Base-by-base conservation (phyloP, 257 asterid genomes). In the Solanum gracilifrons region DNA sequence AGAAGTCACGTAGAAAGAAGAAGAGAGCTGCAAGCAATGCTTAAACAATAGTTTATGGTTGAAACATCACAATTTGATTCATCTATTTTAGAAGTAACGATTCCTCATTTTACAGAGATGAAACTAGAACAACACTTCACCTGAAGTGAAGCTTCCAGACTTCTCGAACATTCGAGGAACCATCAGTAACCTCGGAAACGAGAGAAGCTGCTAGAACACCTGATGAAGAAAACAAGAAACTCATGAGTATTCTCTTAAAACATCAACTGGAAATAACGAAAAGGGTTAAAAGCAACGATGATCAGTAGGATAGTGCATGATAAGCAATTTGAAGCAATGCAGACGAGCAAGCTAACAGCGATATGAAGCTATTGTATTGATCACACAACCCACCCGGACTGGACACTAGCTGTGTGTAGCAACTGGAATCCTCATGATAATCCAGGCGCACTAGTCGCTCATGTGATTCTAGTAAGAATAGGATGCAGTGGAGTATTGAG, bases 81-180 rank as follows among this genome's bases (percentile, higher is more conserved):
- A 43, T 43, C 39, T 80, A 43, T 9, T 16, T 29, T 0, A 16
- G 9, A 79, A 80, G 6, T 8, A 80, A 29, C 39, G 18, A 27
- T 80, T 46, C 6, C 64, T 18, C 85, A 80, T 80, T 80, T 80
- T 46, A 29, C 68, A 48, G 3, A 77, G 62, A 41, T 41, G 36
- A 2, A 71, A 15, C 5, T 25, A 25, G 5, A 15, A 83, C 36
- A 3, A 29, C 71, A 74, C 8, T 71, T 96, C 93, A 94, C 91
- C 90, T 94, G 88, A 86, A 91, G 64, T 91, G 90, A 48, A 97
- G 92, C 88, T 93, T 97, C 99, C 99, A 96, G 60, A 97, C 96
- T 91, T 96, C 98, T 85, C 99, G 93, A 48, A 97, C 96, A 74
- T 97, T 97, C 21, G 99, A 97, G 23, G 99, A 95, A 29, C 99